Evolutionary conservation across 2,329 filamentous ascomycete genomes (phyloP).

Genomic region (Plenodomus tracheiphilus): DNA sequence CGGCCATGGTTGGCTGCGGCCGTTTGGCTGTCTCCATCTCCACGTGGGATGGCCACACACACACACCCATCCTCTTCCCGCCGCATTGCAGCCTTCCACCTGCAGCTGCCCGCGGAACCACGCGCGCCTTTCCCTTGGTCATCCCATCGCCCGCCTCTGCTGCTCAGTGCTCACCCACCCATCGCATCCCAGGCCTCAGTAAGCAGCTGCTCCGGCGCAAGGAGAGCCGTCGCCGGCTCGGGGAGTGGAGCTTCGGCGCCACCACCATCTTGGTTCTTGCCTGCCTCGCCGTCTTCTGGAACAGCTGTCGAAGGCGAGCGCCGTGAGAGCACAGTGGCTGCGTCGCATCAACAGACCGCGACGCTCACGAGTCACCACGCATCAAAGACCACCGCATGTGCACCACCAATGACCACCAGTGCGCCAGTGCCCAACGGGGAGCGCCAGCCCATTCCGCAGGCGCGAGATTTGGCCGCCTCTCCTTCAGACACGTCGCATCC

Average conservation of each 20-base stretch:
- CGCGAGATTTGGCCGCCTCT: conserved; percentile 16
- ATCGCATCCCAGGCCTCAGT: conserved; percentile 1
- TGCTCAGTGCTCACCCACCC: too few species aligned
- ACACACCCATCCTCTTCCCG: too few species aligned
- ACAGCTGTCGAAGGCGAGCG: conserved; percentile 18
- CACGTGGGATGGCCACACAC: conserved; percentile 25
- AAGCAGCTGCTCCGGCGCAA: conserved; percentile 14
- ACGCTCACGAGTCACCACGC: too few species aligned
- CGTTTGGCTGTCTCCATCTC: conserved; percentile 8
- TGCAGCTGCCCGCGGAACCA: conserved; percentile 4
- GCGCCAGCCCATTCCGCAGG: conserved; percentile 1
- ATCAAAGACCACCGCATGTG: too few species aligned
- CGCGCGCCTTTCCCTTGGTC: conserved; percentile 1
- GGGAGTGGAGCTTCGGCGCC: conserved; percentile 23
- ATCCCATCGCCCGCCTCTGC: neutral
- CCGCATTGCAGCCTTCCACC: too few species aligned
- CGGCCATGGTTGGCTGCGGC: too few species aligned
- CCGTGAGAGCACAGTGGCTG: too few species aligned
- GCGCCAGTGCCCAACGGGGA: conserved; percentile 8
- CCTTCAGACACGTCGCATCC: conserved; percentile 28
- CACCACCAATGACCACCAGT: too few species aligned
- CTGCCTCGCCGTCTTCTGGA: conserved; percentile 27
- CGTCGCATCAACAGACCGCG: too few species aligned
- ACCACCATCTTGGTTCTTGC: conserved; percentile 26
- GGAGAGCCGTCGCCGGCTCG: conserved; percentile 26